Percentiles rank a stretch among this genome's conserved stretches.
Evolutionary conservation across 2,329 filamentous ascomycete genomes (phyloP).

Genomic region (Neofusicoccum ribis): DNA sequence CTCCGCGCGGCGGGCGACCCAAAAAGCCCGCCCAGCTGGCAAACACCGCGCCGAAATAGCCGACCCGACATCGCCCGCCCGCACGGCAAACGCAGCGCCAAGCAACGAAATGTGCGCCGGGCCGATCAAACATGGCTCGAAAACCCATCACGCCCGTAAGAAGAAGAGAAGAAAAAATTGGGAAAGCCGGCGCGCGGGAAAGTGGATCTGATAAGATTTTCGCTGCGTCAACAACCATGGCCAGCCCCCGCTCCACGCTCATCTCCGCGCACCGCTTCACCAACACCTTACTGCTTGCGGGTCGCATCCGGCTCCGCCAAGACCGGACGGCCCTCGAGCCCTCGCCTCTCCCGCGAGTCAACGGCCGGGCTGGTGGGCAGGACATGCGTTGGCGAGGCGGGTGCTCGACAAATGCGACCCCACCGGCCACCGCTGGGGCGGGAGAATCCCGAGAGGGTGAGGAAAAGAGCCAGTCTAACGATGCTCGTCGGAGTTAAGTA

Average conservation of each 20-base stretch:
- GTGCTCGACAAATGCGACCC: not conserved
- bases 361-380: not conserved
- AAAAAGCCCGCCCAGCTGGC: not conserved
- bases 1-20: not conserved
- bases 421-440: not conserved
- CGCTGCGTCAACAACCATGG: not conserved
- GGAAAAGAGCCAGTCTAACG: not conserved
- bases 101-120: not conserved
- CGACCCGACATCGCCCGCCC: slow-evolving; percentile 13
- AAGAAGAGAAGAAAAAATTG: not conserved
- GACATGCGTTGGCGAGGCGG: not conserved
- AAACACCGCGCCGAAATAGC: slow-evolving; percentile 1
- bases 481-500: no score
- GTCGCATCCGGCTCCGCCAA: not conserved
- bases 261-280: not conserved
- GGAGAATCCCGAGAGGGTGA: not conserved
- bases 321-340: not conserved
- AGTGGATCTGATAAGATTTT: slow-evolving; percentile 17
- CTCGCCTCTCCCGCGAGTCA: not conserved
- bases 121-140: not conserved
- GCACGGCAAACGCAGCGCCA: not conserved
- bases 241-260: not conserved
- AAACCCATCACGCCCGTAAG: not conserved
- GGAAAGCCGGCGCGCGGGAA: not conserved
- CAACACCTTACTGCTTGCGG: not conserved